Evolutionary conservation across 176 grass and related monocot species (phyloP).

Genomic region (Oryza meyeriana): DNA sequence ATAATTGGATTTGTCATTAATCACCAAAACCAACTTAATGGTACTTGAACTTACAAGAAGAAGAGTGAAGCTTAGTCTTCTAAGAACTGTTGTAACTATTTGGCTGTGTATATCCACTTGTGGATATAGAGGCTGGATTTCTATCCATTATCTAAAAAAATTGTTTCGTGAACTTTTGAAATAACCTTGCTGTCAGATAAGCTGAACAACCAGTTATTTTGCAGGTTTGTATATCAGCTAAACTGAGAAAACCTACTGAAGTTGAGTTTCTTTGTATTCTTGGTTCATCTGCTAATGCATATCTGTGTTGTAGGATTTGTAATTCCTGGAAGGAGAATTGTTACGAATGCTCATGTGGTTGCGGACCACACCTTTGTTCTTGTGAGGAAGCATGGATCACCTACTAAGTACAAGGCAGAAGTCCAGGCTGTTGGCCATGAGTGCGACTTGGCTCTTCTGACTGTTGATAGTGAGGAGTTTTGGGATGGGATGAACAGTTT

Average conservation of each 20-base stretch:
- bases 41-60: no score
- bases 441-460: constrained; percentile 87
- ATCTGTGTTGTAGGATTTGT: constrained; percentile 71
- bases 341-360: constrained; percentile 95
- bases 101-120: no score
- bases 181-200: neutral
- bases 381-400: constrained; percentile 94
- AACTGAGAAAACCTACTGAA: neutral
- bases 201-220: neutral
- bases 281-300: constrained; percentile 17
- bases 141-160: no score
- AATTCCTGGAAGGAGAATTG: constrained; percentile 62
- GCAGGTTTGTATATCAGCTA: neutral
- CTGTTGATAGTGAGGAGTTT: constrained; percentile 85
- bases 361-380: constrained; percentile 97
- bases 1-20: no score
- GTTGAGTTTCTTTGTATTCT: neutral
- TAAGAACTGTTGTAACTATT: no score
- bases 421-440: constrained; percentile 92
- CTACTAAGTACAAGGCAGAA: constrained; percentile 92
- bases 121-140: no score
- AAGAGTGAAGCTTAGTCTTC: no score
- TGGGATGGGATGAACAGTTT: constrained; percentile 91
- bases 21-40: no score
- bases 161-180: constrained; percentile 1